Evolutionary conservation across 139 green algal genomes (phyloP).

Genomic region (Auxenochlorella pyrenoidosa): DNA sequence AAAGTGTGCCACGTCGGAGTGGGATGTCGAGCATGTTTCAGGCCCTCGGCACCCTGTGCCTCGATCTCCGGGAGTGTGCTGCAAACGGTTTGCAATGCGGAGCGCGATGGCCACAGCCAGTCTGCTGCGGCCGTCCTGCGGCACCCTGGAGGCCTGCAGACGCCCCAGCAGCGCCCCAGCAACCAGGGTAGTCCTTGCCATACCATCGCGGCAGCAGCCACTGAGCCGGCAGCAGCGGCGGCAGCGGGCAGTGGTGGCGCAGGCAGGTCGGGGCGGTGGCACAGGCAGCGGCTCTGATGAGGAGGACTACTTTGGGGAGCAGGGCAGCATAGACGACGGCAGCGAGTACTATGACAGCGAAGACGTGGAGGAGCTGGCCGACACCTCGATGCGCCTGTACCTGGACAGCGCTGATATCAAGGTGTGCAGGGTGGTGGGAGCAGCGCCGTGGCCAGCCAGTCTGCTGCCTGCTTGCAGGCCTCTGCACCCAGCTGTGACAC

Average conservation of each 20-base stretch:
- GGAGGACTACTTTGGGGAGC: slow-evolving; percentile 22
- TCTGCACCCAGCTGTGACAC: background rate
- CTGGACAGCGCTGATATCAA: slow-evolving; percentile 63
- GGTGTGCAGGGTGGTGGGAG: background rate
- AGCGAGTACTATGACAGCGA: slow-evolving; percentile 13
- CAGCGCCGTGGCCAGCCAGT: background rate
- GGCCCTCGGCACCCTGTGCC: too few species aligned
- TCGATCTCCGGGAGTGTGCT: too few species aligned
- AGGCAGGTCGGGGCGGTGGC: slow-evolving; percentile 1
- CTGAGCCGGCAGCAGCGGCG: slow-evolving; percentile 8
- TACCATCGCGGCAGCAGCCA: background rate
- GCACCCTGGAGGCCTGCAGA: background rate
- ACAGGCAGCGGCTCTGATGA: background rate
- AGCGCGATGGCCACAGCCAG: background rate
- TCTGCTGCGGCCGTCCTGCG: background rate
- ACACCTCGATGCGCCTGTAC: slow-evolving; percentile 58
- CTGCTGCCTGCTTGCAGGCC: background rate
- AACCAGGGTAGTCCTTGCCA: background rate
- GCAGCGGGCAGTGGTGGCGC: background rate
- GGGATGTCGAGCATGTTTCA: background rate
- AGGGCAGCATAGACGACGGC: slow-evolving; percentile 4
- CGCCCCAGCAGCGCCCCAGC: background rate
- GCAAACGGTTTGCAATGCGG: background rate
- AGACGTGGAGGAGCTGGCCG: background rate
- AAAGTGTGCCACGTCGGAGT: background rate